A percentile compares a stretch with the other conserved stretches of the same genome.
These are phyloP conservation scores for Venturia pyrina DNA, from an alignment of 2,329 filamentous ascomycete genomes.

Conservation along the genomic window DNA sequence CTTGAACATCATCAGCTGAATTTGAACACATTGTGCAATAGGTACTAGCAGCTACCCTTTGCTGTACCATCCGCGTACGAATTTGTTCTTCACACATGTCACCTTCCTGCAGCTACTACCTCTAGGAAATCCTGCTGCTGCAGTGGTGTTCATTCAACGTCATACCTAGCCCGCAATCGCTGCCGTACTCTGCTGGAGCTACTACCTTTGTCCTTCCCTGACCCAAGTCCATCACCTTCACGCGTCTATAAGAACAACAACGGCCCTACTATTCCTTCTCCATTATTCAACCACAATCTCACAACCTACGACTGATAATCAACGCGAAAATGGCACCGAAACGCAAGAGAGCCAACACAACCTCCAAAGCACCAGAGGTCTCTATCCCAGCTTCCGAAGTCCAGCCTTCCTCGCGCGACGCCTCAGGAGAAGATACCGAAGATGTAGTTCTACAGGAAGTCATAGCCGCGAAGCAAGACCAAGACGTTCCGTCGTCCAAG, in stretches of 20 bases:
- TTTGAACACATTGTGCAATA: not conserved
- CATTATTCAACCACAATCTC: not conserved
- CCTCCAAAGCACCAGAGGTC: constrained; percentile 27
- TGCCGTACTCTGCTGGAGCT: not conserved
- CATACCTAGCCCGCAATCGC: constrained; percentile 1
- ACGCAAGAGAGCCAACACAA: constrained; percentile 64
- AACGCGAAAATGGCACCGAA: constrained; percentile 40
- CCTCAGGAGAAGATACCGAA: constrained; percentile 71
- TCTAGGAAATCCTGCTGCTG: not conserved
- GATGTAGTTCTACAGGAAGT: constrained; percentile 56
- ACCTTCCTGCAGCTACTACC: not conserved
- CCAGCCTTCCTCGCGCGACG: constrained; percentile 69
- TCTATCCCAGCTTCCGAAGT: constrained; percentile 26
- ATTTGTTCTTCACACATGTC: not conserved
- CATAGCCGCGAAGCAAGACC: constrained; percentile 48
- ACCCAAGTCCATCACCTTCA: not conserved
- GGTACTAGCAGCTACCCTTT: not conserved
- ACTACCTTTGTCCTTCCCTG: not conserved
- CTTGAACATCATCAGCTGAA: not conserved
- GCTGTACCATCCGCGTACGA: no score
- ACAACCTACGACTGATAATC: not conserved
- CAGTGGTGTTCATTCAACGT: not conserved
- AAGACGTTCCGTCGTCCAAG: constrained; percentile 52
- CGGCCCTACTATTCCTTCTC: not conserved
- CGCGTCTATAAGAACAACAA: not conserved